Evolutionary conservation across 345 rosid species (phyloP).

Genomic region (Firmiana major): DNA sequence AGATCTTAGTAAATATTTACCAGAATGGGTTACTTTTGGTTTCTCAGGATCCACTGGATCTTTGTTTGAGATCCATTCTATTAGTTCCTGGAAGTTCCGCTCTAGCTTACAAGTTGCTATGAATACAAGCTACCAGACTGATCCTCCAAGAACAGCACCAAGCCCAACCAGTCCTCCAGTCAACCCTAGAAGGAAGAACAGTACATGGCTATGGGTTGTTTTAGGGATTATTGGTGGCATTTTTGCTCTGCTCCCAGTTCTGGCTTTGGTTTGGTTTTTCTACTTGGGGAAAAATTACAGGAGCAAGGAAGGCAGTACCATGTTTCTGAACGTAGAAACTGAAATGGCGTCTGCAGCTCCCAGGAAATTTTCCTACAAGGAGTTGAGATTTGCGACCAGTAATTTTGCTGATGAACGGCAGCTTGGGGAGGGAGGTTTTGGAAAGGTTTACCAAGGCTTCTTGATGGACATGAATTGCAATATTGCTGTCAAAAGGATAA

Average conservation of each 20-base stretch:
- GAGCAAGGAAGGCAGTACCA: constrained; percentile 5
- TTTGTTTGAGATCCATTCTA: constrained; percentile 13
- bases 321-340: constrained; percentile 28
- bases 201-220: neutral
- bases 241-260: neutral
- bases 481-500: constrained; percentile 1
- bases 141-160: neutral
- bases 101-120: neutral
- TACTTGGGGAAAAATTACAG: constrained; percentile 10
- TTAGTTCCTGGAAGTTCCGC: constrained; percentile 38
- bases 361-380: constrained; percentile 39
- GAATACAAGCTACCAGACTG: too few species aligned
- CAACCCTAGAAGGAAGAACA: neutral
- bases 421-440: neutral
- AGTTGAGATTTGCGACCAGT: constrained; percentile 40
- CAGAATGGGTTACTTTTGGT: constrained; percentile 46
- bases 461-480: neutral
- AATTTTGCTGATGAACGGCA: neutral
- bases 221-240: neutral
- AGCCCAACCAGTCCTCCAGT: too few species aligned
- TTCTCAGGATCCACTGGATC: constrained; percentile 34
- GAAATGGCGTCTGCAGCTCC: constrained; percentile 56
- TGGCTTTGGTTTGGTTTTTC: constrained; percentile 6
- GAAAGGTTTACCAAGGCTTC: neutral
- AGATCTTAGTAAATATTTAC: constrained; percentile 36